Conservation (phyloP, 768 basidiomycete species). For the Russula sp. region DNA sequence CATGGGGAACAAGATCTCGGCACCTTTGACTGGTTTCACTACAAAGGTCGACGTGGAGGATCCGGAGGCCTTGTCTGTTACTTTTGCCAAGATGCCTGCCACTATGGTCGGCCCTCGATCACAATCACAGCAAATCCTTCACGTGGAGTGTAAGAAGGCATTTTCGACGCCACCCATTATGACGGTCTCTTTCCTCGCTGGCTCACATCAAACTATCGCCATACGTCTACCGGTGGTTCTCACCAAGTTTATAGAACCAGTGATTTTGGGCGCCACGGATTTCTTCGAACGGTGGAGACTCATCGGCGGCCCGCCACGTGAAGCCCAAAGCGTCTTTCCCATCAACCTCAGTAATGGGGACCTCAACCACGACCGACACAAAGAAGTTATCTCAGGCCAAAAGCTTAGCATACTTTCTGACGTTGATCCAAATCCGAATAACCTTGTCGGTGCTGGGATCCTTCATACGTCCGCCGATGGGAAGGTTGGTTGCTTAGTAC, state of each 20-base stretch:
- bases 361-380: constrained; percentile 70
- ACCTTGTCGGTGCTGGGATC: constrained; percentile 94
- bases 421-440: constrained; percentile 92
- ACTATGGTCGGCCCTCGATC: constrained; percentile 75
- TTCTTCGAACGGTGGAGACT: constrained; percentile 99
- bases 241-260: constrained; percentile 92
- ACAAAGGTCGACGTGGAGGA: constrained; percentile 73
- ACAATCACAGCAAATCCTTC: constrained; percentile 90
- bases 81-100: constrained; percentile 89
- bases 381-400: constrained; percentile 74
- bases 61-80: constrained; percentile 70
- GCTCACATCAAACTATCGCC: constrained; percentile 82
- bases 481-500: constrained; percentile 91
- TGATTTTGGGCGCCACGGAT: constrained; percentile 74
- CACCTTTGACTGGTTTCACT: constrained; percentile 88
- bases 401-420: constrained; percentile 73
- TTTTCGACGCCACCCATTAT: constrained; percentile 78
- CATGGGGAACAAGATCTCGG: constrained; percentile 91
- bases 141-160: constrained; percentile 90
- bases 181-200: constrained; percentile 86
- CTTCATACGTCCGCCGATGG: constrained; percentile 88
- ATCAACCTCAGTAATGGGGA: constrained; percentile 69
- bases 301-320: constrained; percentile 92
- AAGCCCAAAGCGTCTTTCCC: constrained; percentile 85
- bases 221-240: constrained; percentile 83